Evolutionary conservation across 2,329 filamentous ascomycete genomes (phyloP).

Genomic region (Ambrosiella beaveri): DNA sequence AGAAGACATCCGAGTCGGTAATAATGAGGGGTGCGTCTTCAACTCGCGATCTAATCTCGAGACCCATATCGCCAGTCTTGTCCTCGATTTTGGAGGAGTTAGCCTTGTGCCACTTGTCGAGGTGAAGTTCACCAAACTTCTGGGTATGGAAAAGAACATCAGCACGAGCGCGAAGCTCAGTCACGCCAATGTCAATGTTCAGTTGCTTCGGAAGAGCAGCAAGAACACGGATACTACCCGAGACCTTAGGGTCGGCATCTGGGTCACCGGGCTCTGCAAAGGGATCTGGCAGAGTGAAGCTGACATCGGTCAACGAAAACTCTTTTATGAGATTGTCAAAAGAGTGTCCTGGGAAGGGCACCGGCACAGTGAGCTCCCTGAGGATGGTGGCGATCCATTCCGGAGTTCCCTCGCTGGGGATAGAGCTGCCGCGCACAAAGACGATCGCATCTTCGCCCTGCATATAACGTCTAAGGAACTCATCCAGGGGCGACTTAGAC

Average conservation of each 20-base stretch:
- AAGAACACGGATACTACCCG: constrained; percentile 64
- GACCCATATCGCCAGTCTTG: constrained; percentile 34
- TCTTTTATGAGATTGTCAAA: constrained; percentile 74
- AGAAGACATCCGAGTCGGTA: constrained; percentile 62
- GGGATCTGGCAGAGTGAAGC: constrained; percentile 71
- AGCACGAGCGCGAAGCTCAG: constrained; percentile 55
- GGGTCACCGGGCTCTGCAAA: constrained; percentile 59
- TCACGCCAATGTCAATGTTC: constrained; percentile 69
- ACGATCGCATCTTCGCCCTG: constrained; percentile 62
- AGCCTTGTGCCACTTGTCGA: constrained; percentile 68
- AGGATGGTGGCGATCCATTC: constrained; percentile 69
- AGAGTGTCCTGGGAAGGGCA: constrained; percentile 66
- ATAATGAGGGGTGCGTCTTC: constrained; percentile 67
- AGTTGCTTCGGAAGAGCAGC: constrained; percentile 69
- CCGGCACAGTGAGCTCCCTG: constrained; percentile 62
- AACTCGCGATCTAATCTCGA: constrained; percentile 62
- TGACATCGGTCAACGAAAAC: constrained; percentile 69
- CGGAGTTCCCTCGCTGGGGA: constrained; percentile 48
- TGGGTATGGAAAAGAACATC: constrained; percentile 63
- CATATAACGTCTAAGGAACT: constrained; percentile 65
- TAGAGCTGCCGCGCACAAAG: constrained; percentile 63
- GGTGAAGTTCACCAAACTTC: constrained; percentile 64
- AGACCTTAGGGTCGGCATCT: constrained; percentile 59
- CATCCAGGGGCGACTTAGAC: constrained; percentile 66
- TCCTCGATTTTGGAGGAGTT: constrained; percentile 56